Evolutionary conservation across 1,139 yeast genomes (phyloP).

Genomic region (Suhomyces bolitotheri): DNA sequence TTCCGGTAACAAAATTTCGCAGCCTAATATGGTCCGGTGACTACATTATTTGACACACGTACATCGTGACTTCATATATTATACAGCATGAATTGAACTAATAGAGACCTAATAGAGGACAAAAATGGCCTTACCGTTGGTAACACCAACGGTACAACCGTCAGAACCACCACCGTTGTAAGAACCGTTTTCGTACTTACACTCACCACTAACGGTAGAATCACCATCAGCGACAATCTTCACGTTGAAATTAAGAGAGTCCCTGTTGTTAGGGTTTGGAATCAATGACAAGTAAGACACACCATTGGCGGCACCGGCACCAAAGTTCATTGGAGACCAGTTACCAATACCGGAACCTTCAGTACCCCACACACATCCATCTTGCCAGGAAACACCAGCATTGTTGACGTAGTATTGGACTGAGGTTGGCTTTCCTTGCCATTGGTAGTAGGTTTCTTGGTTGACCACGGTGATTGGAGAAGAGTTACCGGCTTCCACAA

Average conservation of each 20-base stretch:
- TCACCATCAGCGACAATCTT: slow-evolving; percentile 70
- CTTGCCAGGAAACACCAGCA: slow-evolving; percentile 86
- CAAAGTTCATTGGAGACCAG: slow-evolving; percentile 97
- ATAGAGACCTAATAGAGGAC: slow-evolving; percentile 57
- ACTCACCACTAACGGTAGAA: slow-evolving; percentile 67
- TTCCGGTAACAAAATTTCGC: no score
- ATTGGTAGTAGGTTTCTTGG: slow-evolving; percentile 70
- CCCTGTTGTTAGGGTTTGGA: slow-evolving; percentile 89
- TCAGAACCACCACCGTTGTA: slow-evolving; percentile 69
- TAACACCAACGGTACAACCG: slow-evolving; percentile 94
- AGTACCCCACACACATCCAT: slow-evolving; percentile 93
- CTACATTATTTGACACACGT: no score
- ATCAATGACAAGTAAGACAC: slow-evolving; percentile 84
- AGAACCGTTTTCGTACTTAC: slow-evolving; percentile 76
- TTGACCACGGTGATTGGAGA: slow-evolving; percentile 78
- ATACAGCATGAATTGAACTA: slow-evolving; percentile 6
- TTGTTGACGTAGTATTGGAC: slow-evolving; percentile 96
- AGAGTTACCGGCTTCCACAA: slow-evolving; percentile 65
- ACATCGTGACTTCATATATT: neutral
- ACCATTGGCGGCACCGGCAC: slow-evolving; percentile 85
- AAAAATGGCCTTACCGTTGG: slow-evolving; percentile 75
- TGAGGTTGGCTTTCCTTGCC: slow-evolving; percentile 84
- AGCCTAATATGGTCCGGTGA: no score
- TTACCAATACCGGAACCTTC: slow-evolving; percentile 82
- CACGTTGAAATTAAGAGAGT: slow-evolving; percentile 79